Percentiles rank a stretch among this genome's conserved stretches.
These are phyloP conservation scores for Ganoderma boninense DNA, from an alignment of 1,284 basidiomycete genomes.

Conservation along the genomic window DNA sequence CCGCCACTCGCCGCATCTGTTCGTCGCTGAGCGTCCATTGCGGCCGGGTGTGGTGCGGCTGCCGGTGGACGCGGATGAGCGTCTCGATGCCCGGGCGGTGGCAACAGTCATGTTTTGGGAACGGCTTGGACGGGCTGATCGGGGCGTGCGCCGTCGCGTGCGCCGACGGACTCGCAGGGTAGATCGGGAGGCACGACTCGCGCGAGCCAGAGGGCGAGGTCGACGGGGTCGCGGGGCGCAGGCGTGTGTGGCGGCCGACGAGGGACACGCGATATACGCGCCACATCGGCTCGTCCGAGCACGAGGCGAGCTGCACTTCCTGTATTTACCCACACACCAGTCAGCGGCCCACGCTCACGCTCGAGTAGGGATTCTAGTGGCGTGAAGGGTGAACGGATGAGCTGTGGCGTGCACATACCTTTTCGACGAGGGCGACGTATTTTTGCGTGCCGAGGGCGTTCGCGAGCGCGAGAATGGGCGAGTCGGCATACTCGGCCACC, in stretches of 20 bases:
- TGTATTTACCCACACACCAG: neutral
- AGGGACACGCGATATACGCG: slow-evolving; percentile 19
- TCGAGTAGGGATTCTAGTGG: neutral
- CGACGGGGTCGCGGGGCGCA: neutral
- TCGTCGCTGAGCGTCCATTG: slow-evolving; percentile 8
- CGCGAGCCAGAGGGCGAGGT: neutral
- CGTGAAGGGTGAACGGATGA: neutral
- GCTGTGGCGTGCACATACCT: slow-evolving; percentile 11
- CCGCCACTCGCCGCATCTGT: slow-evolving; percentile 6
- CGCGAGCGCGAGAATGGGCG: slow-evolving; percentile 16
- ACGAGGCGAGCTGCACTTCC: slow-evolving; percentile 20
- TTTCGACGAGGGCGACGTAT: slow-evolving; percentile 22
- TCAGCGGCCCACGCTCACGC: neutral
- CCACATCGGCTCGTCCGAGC: slow-evolving; percentile 13
- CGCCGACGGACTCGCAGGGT: slow-evolving; percentile 10
- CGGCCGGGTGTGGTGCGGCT: slow-evolving; percentile 3
- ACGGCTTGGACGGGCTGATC: slow-evolving; percentile 4
- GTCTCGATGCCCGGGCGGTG: slow-evolving; percentile 15
- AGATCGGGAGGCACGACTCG: slow-evolving; percentile 15
- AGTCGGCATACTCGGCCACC: slow-evolving; percentile 23
- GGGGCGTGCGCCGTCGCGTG: neutral
- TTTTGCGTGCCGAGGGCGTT: slow-evolving; percentile 14
- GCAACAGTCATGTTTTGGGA: slow-evolving; percentile 18
- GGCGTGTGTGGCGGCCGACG: slow-evolving; percentile 15
- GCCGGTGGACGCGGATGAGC: slow-evolving; percentile 14